Base-by-base conservation (phyloP, 768 basidiomycete genomes). In the Gloeophyllum trabeum region DNA sequence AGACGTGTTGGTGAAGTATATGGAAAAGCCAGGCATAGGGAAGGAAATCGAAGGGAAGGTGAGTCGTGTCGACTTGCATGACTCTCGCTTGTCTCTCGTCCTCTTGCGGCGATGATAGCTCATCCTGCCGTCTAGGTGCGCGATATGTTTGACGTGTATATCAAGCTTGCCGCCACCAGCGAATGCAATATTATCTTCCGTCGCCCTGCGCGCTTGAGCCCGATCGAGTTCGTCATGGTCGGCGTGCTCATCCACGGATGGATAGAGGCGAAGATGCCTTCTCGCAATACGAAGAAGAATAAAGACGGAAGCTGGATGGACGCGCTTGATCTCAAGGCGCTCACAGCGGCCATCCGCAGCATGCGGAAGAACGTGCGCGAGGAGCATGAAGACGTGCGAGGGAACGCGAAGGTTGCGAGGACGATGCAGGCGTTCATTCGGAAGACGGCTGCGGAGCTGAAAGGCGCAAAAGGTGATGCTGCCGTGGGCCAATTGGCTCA, bases 221-320 rank as follows among this genome's bases (percentile, higher is more conserved):
- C 85, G 0, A 62, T 84, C 30, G 85, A 88, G 54, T 75, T 88
- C 47, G 65, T 82, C 37, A 60, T 70, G 47, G 69, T 74, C 38
- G 64, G 63, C 18, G 50, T 81, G 3, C 56, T 86, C 18, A 69
- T 85, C 13, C 66, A 67, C 10, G n/a, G n/a, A n/a, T n/a, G n/a
- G n/a, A n/a, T n/a, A n/a, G n/a, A n/a, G n/a, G n/a, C n/a, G n/a
- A n/a, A n/a, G n/a, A n/a, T n/a, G n/a, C n/a, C n/a, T n/a, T n/a
- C n/a, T n/a, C n/a, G n/a, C n/a, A n/a, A n/a, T n/a, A 54, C 65
- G n/a, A 62, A 70, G 42, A 75, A 67, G 56, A 58, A 63, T 12
- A 53, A 40, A 7, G n/a, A n/a, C n/a, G n/a, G n/a, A n/a, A n/a
- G n/a, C n/a, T n/a, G n/a, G n/a, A n/a, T n/a, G n/a, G n/a, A n/a